Base-by-base conservation (phyloP, 1,139 yeast species). In the Lodderomyces beijingensis region DNA sequence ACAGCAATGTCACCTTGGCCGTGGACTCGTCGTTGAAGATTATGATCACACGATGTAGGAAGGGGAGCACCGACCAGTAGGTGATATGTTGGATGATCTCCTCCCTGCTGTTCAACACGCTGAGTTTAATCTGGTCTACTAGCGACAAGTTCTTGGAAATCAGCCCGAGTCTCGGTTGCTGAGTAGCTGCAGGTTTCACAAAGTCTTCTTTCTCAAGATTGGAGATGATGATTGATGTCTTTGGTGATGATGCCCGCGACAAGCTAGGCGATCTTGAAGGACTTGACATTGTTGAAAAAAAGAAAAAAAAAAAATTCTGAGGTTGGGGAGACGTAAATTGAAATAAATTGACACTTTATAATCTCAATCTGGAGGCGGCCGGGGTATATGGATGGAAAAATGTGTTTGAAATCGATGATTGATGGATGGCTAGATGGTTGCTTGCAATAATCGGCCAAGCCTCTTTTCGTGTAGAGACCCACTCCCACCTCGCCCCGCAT, bases 61-160 rank as follows among this genome's bases (percentile, higher is more conserved):
- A 66, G 8, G 74, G 64, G 24, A 71, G 46, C 32, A 59, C 65
- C 8, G 72, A 60, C 76, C 77, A 71, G 39, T 66, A 57, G 27
- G 56, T 51, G 22, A 71, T 61, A 26, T 57, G 46, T 28, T 53
- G 50, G 19, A 59, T 35, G 28, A 40, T 54, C 36, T 53, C 52
- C 27, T 55, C 61, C 20, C 51, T 52, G 13, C 47, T 46, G 34
- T 61, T 62, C 26, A 64, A 49, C 1, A 65, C 51, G 3, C 51
- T 47, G 32, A 60, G 46, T 38, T 65, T 67, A 32, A 67, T 50
- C 37, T 52, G 55, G 44, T 63, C 70, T 14, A 53, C 69, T 16
- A 64, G 47, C 14, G 70, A 50, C 26, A 61, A 40, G 22, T 33
- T 39, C 22, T 32, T 42, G 15, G 39, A 28, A 8, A 24, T 16